Evolutionary conservation across 495 filamentous ascomycete genomes (phyloP).

Genomic region (Platismatia glauca): DNA sequence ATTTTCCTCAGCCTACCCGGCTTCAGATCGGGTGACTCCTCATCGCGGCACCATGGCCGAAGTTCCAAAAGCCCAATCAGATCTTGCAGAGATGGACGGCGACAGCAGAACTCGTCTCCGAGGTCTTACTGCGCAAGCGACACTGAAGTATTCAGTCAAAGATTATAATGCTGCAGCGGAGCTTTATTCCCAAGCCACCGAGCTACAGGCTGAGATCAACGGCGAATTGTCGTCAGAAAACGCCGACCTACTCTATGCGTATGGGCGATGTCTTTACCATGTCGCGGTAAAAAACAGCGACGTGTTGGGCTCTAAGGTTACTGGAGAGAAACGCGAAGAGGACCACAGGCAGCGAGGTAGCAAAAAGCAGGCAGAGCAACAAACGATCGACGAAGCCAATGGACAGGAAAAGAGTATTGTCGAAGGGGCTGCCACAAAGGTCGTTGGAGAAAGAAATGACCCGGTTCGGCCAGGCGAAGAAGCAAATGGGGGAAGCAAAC

Average conservation of each 20-base stretch:
- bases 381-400: not conserved
- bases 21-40: not conserved
- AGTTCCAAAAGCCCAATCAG: not conserved
- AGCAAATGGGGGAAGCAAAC: slow-evolving; percentile 44
- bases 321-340: slow-evolving; percentile 41
- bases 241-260: slow-evolving; percentile 84
- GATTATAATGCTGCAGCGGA: slow-evolving; percentile 78
- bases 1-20: not conserved
- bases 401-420: slow-evolving; percentile 3
- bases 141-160: slow-evolving; percentile 70
- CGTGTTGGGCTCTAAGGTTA: slow-evolving; percentile 76
- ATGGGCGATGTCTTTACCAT: slow-evolving; percentile 86
- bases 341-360: slow-evolving; percentile 32
- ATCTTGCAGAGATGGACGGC: not conserved
- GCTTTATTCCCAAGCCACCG: slow-evolving; percentile 76
- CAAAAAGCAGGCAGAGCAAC: slow-evolving; percentile 17
- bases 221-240: slow-evolving; percentile 85
- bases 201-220: slow-evolving; percentile 83
- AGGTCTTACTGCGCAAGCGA: slow-evolving; percentile 48
- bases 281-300: slow-evolving; percentile 90
- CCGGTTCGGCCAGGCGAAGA: slow-evolving; percentile 33
- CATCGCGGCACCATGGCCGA: slow-evolving; percentile 4
- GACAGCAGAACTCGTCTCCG: slow-evolving; percentile 26
- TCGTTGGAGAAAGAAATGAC: slow-evolving; percentile 32
- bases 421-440: slow-evolving; percentile 29